Conservation (phyloP, 164 flowering plant genomes). For the Chimonanthus salicifolius region DNA sequence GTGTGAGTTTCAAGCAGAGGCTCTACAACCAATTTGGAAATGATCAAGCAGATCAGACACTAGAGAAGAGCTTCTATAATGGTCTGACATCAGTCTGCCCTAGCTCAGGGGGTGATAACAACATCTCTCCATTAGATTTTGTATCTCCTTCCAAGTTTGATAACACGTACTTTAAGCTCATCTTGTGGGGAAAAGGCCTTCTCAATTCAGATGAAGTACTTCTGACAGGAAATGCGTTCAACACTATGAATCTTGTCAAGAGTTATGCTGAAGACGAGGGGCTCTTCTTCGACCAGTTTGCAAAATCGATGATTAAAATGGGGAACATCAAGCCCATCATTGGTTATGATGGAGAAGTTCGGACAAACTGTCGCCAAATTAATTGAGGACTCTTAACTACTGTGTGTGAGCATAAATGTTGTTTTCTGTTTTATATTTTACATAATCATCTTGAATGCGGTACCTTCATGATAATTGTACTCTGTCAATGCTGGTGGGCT, state of each 20-base stretch:
- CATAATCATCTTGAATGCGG: no score
- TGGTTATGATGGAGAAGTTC: conserved; percentile 65
- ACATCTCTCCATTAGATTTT: conserved; percentile 69
- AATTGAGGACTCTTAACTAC: conserved; percentile 14
- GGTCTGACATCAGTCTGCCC: conserved; percentile 65
- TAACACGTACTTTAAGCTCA: conserved; percentile 77
- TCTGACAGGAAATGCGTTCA: conserved; percentile 44
- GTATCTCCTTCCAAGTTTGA: conserved; percentile 70
- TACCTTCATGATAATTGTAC: no score
- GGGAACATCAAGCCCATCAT: conserved; percentile 65
- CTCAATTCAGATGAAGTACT: conserved; percentile 80
- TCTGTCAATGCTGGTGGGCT: no score
- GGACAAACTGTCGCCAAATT: conserved; percentile 56
- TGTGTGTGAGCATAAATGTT: not conserved
- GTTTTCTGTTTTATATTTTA: no score
- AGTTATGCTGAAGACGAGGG: conserved; percentile 54
- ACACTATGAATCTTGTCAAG: conserved; percentile 49
- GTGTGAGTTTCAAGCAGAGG: conserved; percentile 75
- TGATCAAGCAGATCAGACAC: conserved; percentile 67
- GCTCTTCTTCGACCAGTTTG: conserved; percentile 68
- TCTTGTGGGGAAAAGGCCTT: conserved; percentile 72
- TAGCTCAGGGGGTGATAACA: conserved; percentile 73
- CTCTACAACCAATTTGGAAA: conserved; percentile 80
- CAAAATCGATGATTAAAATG: conserved; percentile 86
- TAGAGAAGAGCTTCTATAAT: conserved; percentile 50